Percentiles rank a stretch among this genome's conserved stretches.
phyloP scores from a whole-genome alignment of 179 eudicot genomes.

The Sideroxylon spinosum region DNA sequence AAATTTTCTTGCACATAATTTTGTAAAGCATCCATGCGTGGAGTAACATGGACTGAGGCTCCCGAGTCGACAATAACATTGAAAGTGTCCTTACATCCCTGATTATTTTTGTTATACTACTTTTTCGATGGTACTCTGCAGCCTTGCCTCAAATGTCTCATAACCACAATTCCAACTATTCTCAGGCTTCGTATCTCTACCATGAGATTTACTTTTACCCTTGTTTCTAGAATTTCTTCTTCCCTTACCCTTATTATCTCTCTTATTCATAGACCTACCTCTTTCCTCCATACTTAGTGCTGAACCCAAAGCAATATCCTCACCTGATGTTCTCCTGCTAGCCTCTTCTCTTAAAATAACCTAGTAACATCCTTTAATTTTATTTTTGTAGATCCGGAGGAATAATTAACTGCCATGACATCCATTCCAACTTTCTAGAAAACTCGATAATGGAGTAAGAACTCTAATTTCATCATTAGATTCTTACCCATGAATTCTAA shows the following conservation, averaged over 20 bases:
- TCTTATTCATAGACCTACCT: no score
- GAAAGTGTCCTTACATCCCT: no score
- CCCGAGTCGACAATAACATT: no score
- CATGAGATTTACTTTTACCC: no score
- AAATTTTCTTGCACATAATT: no score
- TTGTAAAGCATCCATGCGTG: no score
- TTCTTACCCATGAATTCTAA: not conserved
- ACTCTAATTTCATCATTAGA: slow-evolving; percentile 16
- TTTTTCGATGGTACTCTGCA: not conserved
- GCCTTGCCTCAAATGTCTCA: not conserved
- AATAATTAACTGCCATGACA: not conserved
- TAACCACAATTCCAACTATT: not conserved
- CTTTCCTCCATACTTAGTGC: no score
- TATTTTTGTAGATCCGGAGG: not conserved
- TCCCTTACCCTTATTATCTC: no score
- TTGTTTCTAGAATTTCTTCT: no score
- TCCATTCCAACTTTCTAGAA: not conserved
- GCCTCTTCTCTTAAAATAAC: not conserved
- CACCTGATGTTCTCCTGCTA: not conserved
- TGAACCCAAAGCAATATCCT: not conserved
- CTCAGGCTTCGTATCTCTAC: not conserved
- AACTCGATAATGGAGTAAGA: no score
- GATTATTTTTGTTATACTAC: no score
- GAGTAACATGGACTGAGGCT: no score
- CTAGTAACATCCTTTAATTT: not conserved